A percentile compares a stretch with the other conserved stretches of the same genome.
phyloP scores from a whole-genome alignment of 2,329 filamentous ascomycete genomes.

The Cytospora leucostoma region DNA sequence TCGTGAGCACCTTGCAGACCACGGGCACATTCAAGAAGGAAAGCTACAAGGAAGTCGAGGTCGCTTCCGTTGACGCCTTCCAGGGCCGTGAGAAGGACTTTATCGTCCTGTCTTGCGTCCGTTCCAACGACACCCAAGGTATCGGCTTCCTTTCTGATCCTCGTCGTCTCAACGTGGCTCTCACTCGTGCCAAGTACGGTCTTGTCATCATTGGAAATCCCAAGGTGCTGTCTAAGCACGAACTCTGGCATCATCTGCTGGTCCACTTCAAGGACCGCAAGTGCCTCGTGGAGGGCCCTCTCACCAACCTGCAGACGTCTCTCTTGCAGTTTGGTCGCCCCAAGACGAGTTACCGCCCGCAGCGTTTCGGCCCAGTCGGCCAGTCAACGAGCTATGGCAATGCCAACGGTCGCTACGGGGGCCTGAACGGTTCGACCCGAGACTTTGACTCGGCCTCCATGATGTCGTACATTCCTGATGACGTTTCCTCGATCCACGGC shows the following conservation, averaged over 20 bases:
- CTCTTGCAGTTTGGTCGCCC: slow-evolving; percentile 93
- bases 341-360: slow-evolving; percentile 89
- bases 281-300: slow-evolving; percentile 90
- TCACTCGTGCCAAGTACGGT: slow-evolving; percentile 96
- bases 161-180: slow-evolving; percentile 92
- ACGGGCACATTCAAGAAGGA: slow-evolving; percentile 98
- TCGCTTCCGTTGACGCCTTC: slow-evolving; percentile 97
- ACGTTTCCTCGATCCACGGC: slow-evolving; percentile 93
- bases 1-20: slow-evolving; percentile 99
- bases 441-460: slow-evolving; percentile 82
- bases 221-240: slow-evolving; percentile 96
- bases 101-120: slow-evolving; percentile 95
- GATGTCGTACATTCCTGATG: slow-evolving; percentile 93
- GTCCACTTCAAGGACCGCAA: slow-evolving; percentile 97
- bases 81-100: slow-evolving; percentile 99
- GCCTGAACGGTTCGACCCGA: slow-evolving; percentile 43
- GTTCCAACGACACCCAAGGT: slow-evolving; percentile 97
- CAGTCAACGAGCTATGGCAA: slow-evolving; percentile 34
- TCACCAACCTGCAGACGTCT: slow-evolving; percentile 94
- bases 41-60: slow-evolving; percentile 96
- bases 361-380: slow-evolving; percentile 61
- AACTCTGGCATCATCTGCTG: slow-evolving; percentile 93
- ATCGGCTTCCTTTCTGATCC: slow-evolving; percentile 99
- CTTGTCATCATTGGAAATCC: slow-evolving; percentile 96
- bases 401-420: slow-evolving; percentile 45